Evolutionary conservation across 768 basidiomycete genomes (phyloP), one percentile per base, ranked within the genome.

Genomic region (Boletellus ananiceps): DNA sequence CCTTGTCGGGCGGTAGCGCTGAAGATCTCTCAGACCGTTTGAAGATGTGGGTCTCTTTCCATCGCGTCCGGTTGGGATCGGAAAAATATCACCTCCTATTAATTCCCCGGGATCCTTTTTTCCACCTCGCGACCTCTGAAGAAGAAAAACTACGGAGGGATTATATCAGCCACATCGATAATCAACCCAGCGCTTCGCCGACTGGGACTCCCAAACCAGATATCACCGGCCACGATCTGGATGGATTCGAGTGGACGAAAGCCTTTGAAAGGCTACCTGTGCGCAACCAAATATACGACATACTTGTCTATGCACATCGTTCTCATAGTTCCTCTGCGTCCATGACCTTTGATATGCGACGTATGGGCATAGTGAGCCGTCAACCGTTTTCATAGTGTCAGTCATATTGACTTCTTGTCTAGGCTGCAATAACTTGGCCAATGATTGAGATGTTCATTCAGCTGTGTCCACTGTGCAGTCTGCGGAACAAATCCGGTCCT

Each of bases 401-500:
- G n/a, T 29, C 44, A 46, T 42, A 47, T 38, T 50, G 21, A 50
- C 31, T 27, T 51, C 18, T 50, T 43, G 35, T n/a, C n/a, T 39
- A 86, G 84, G 77, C 82, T 23, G 72, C 72, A 19, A 76, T 86
- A 47, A 85, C 84, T 8, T 86, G 83, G 83, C 81, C 84, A 4
- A 86, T 86, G 81, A 74, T 79, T 5, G 84, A 86, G 61, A 75
- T 80, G 33, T 86, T 86, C 64, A 70, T 75, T 35, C 76, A 75
- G 29, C 65, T 84, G 36, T 86, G 84, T 56, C 84, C 84, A 0
- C 50, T 74, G 18, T 77, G 76, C 65, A 77, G 69, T 51, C 51
- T 72, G 41, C 71, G 75, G 54, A 68, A 63, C 47, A 77, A 76
- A 53, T 56, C 63, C 15, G 54, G 44, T 48, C 27, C 54, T 15